Base-by-base conservation (phyloP, 1,284 basidiomycete genomes). In the Thelephora terrestris region DNA sequence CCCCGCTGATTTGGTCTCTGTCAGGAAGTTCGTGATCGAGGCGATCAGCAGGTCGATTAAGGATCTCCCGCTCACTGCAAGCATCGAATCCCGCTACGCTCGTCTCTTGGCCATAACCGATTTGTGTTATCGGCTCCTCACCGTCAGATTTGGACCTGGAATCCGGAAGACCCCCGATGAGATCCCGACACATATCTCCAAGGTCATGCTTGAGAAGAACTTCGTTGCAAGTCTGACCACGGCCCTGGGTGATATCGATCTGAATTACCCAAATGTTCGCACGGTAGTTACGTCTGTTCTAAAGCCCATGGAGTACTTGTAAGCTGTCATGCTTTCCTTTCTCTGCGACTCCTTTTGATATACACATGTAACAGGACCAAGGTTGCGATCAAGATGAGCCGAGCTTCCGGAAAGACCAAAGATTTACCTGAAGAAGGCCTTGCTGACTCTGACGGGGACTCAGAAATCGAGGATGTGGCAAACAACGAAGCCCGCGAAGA, bases 191-290 rank as follows among this genome's bases (percentile, higher is more conserved):
- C 93, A 97, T 54, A 78, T 98, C 50, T 92, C 96, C 38, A 99
- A 98, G 70, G 78, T 94, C 53, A 99, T 99, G 96, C 70, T 99
- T 42, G 96, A 99, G 71, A 97, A 98, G 73, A 92, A 91, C 62
- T 96, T 90, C 58, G 96, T 98, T 18, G 77, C 86, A 5, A 84
- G 87, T 3, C 71, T 99, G 29, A 98, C 96, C 0, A 85, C 75
- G 46, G 87, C 92, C 10, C 74, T 98, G 7, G 85, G 90, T 6
- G 96, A 99, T 50, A 81, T 97, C 35, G 96, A 99, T 61, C 76
- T 98, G 47, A 96, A 97, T 62, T 95, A 94, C 66, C 96, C 96
- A 2, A 85, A 94, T 56, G 82, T 97, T 55, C 84, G 87, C 50
- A 78, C 79, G 35, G 74, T 98, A 24, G 82, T 99, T 16, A 83